phyloP scores from a whole-genome alignment of 345 rosid genomes.

The Acer campestre region DNA sequence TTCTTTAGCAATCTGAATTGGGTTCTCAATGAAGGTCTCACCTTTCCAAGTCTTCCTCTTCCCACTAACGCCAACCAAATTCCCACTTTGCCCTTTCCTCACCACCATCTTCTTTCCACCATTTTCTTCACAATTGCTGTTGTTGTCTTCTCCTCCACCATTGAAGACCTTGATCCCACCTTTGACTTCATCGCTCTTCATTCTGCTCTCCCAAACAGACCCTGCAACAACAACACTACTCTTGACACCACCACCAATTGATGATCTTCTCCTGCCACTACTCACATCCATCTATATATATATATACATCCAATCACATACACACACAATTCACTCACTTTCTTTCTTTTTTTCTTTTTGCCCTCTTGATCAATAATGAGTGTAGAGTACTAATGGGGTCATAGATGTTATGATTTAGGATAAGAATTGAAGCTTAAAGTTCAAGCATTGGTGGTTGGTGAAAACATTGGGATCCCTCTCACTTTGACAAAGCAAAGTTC shows the following conservation, averaged over 20 bases:
- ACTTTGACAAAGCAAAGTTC: constrained; percentile 19
- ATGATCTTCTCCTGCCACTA: constrained; percentile 28
- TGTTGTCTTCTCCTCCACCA: constrained; percentile 29
- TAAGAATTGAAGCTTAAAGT: constrained; percentile 40
- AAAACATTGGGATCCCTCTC: constrained; percentile 22
- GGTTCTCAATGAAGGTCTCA: constrained; percentile 36
- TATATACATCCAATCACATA: background rate
- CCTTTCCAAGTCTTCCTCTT: constrained; percentile 74
- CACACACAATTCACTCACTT: background rate
- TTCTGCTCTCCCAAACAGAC: constrained; percentile 87
- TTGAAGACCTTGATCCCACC: constrained; percentile 63
- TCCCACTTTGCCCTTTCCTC: constrained; percentile 29
- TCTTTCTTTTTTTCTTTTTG: constrained; percentile 19
- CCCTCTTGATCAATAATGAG: constrained; percentile 1
- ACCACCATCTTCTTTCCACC: constrained; percentile 16
- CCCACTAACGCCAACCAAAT: constrained; percentile 38
- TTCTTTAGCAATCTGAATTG: constrained; percentile 43
- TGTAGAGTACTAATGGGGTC: constrained; percentile 30
- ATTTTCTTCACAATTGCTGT: background rate
- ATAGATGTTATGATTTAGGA: constrained; percentile 36
- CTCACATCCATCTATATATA: constrained; percentile 37
- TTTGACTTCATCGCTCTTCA: constrained; percentile 65
- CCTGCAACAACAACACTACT: constrained; percentile 48
- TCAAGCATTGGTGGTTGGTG: constrained; percentile 50
- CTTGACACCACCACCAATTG: constrained; percentile 20